phyloP scores from a whole-genome alignment of 1,284 basidiomycete genomes.

The Taiwanofungus camphoratus region DNA sequence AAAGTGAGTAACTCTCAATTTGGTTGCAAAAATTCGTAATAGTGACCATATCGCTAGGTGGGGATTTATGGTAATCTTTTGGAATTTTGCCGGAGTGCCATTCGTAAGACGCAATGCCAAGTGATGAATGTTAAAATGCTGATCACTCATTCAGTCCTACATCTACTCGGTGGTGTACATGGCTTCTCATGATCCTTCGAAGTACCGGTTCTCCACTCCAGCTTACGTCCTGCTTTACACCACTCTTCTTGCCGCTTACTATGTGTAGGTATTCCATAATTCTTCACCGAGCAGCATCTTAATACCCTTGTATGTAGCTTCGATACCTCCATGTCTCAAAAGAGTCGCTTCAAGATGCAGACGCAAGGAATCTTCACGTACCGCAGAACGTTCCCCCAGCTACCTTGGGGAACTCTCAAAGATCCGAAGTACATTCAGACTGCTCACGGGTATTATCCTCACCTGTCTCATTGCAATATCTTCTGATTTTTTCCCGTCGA shows the following conservation, averaged over 20 bases:
- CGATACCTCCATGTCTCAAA: constrained; percentile 95
- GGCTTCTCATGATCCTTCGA: constrained; percentile 86
- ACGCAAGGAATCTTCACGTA: constrained; percentile 84
- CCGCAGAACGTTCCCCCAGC: constrained; percentile 91
- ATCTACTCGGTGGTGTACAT: constrained; percentile 98
- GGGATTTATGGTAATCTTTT: constrained; percentile 95
- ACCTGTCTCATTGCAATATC: background rate
- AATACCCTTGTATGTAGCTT: constrained; percentile 47
- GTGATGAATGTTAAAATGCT: constrained; percentile 3
- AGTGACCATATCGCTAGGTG: constrained; percentile 36
- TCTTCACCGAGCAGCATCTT: background rate
- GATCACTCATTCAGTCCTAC: constrained; percentile 67
- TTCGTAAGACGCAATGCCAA: constrained; percentile 49
- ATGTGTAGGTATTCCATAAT: constrained; percentile 48
- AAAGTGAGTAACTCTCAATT: constrained; percentile 48
- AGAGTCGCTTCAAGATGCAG: constrained; percentile 97
- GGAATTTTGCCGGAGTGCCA: constrained; percentile 94
- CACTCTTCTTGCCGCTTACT: constrained; percentile 83
- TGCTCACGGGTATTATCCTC: constrained; percentile 65
- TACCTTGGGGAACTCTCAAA: constrained; percentile 82
- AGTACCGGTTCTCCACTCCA: constrained; percentile 82
- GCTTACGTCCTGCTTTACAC: constrained; percentile 68
- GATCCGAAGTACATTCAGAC: constrained; percentile 94
- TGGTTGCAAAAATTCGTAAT: background rate
- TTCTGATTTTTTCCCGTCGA: background rate